Evolutionary conservation across 768 basidiomycete species (phyloP), one percentile per base, ranked within the genome.

Genomic region (Chiua virens): DNA sequence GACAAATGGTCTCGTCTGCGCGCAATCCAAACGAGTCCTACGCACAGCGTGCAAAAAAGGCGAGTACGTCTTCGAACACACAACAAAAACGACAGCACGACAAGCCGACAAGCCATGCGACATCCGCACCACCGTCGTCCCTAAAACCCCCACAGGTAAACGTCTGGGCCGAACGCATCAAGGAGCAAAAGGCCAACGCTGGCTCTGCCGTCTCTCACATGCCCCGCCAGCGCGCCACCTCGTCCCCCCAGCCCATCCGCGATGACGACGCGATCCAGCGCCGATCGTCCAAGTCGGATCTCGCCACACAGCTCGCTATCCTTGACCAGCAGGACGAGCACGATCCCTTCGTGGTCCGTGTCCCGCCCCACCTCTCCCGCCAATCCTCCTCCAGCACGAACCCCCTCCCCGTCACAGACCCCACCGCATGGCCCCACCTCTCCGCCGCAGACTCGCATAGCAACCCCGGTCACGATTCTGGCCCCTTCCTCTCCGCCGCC

Each of bases 41-140:
- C 56, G 80, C 80, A 34, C 75, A 81, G 44, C 75, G 75, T 40
- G 79, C 76, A 52, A 79, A 74, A 68, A 78, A 74, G 60, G 76
- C 77, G 46, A 58, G 45, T 42, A 37, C 52, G 38, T 52, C 61
- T 23, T 37, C 58, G 8, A 15, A 40, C 8, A 32, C 45, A 13
- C 41, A 42, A 3, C 43, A 40, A 42, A 57, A 25, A 22, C 45
- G 41, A 21, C 53, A 28, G 44, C 60, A 40, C 30, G 30, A 22
- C 39, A 15, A 34, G 7, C 17, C 20, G 0, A 30, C 49, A 25
- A 10, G 10, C 22, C 47, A 43, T 55, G 47, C n/a, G 1, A 21
- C 9, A 9, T 1, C 36, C 27, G 5, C 58, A 1, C 37, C 17
- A 13, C 10, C 53, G 21, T 17, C 57, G 42, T 45, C 56, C 39